Evolutionary conservation across 441 rosid species (phyloP).

Genomic region (Jatropha podagrica): DNA sequence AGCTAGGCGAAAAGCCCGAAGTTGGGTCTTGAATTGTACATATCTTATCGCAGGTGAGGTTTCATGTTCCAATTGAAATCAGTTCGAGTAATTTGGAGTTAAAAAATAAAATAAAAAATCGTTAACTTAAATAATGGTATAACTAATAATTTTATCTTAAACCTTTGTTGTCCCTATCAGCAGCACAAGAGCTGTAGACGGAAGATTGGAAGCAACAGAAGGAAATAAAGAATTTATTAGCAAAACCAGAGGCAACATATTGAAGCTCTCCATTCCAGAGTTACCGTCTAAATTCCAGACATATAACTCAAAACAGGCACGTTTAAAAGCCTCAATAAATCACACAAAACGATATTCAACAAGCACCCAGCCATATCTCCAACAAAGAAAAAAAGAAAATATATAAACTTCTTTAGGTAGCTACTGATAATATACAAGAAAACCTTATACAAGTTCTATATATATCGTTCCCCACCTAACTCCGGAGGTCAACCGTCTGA

Average conservation of each 20-base stretch:
- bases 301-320: conserved; percentile 26
- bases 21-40: no score
- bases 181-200: background rate
- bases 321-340: conserved; percentile 37
- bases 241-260: conserved; percentile 10
- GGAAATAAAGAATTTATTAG: conserved; percentile 6
- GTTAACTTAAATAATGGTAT: no score
- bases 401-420: conserved; percentile 10
- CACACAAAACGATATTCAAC: conserved; percentile 33
- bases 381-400: background rate
- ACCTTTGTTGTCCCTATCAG: no score
- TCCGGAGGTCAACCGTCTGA: background rate
- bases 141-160: no score
- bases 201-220: background rate
- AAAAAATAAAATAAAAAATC: no score
- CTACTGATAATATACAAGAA: conserved; percentile 38
- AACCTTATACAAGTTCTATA: conserved; percentile 23
- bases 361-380: conserved; percentile 26
- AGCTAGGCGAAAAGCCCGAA: no score
- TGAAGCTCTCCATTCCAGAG: conserved; percentile 13
- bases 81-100: no score
- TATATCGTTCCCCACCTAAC: conserved; percentile 15
- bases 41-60: no score
- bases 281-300: conserved; percentile 25
- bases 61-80: no score